Evolutionary conservation across 345 rosid genomes (phyloP), one percentile per base, ranked within the genome.

Genomic region (Barbarea vulgaris): DNA sequence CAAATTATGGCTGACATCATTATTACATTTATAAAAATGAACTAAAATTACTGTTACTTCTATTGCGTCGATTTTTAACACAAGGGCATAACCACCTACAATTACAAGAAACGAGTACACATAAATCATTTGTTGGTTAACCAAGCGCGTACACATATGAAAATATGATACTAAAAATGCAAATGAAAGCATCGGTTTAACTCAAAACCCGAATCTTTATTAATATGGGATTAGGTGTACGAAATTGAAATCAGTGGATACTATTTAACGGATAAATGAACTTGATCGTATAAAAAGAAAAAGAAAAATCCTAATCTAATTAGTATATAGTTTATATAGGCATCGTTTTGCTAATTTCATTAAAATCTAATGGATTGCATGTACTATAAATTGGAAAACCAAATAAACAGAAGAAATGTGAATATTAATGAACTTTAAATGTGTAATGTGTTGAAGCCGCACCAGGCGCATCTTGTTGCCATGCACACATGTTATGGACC

Each of bases 371-470:
- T 28, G 27, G 10, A 34, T 11, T 34, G 44, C n/a, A 31, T 58
- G n/a, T 18, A 33, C n/a, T 28, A n/a, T 4, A 46, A 46, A 21
- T 5, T 33, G 42, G 12, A 34, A 59, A 36, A 19, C 64, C 30
- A 36, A 36, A 59, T 34, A 34, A 18, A 59, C 22, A 69, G 42
- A 69, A 7, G 41, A 56, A 27, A 41, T 15, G 30, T 22, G 11
- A 13, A 17, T 50, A 61, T 25, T 51, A 61, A 61, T 63, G 27
- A 50, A 61, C 69, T 28, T 60, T 62, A 72, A 50, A 36, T 52
- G 33, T 72, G 62, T 51, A 62, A 39, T 62, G 69, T 72, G 61
- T 24, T 27, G 68, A 61, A 51, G 62, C 68, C 69, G 69, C 69
- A 17, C 51, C 10, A 37, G 51, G 52, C 69, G 76, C 69, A 71